Evolutionary conservation across 169 alveolate species (phyloP).

Genomic region (Eimeria praecox): DNA sequence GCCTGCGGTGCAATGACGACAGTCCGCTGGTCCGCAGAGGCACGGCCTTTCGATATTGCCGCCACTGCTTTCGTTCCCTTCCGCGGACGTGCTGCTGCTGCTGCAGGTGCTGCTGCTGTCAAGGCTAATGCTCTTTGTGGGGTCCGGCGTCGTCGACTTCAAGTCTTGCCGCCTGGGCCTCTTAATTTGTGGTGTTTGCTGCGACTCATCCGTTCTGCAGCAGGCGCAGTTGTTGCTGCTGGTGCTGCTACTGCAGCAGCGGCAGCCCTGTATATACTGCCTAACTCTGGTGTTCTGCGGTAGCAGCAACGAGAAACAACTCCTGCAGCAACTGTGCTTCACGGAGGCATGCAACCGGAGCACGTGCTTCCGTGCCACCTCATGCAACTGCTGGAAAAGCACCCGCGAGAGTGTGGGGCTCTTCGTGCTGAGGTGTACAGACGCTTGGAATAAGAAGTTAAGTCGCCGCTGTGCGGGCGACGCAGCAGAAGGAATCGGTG

Average conservation of each 20-base stretch:
- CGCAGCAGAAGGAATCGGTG: conserved; percentile 38
- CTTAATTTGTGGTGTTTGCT: background rate
- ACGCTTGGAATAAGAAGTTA: conserved; percentile 64
- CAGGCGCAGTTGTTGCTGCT: background rate
- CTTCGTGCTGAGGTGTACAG: conserved; percentile 63
- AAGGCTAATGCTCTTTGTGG: background rate
- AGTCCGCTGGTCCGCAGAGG: background rate
- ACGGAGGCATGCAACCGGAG: conserved; percentile 64
- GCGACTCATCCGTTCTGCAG: background rate
- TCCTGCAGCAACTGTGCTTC: conserved; percentile 69
- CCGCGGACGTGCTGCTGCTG: background rate
- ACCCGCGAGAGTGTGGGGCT: conserved; percentile 60
- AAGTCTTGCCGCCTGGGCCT: conserved; percentile 13
- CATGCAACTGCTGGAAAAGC: conserved; percentile 49
- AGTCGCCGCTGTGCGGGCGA: conserved; percentile 68
- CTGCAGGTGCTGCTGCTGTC: conserved; percentile 29
- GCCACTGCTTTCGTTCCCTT: background rate
- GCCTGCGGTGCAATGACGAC: background rate
- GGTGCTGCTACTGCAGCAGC: conserved; percentile 30
- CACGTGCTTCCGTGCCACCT: conserved; percentile 64
- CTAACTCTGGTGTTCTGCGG: conserved; percentile 66
- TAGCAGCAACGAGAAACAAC: conserved; percentile 51
- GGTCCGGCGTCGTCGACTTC: background rate
- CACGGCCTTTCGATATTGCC: background rate
- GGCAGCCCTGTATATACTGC: conserved; percentile 34